Conservation (phyloP, 768 basidiomycete genomes). For the Strobilomyces dryophilus region DNA sequence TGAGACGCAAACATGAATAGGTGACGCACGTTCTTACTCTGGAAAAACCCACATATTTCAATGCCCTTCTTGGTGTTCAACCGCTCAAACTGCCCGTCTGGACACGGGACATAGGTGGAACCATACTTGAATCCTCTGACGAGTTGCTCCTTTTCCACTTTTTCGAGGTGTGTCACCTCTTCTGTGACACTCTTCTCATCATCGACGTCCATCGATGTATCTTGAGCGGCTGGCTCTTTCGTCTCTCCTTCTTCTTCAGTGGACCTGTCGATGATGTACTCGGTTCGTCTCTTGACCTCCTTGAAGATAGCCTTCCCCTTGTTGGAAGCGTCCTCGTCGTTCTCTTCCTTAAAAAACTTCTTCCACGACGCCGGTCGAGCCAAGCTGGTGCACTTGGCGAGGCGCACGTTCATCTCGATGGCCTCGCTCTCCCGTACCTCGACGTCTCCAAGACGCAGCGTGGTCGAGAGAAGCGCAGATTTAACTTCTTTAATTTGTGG, state of each 20-base stretch:
- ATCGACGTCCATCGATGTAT: constrained; percentile 20
- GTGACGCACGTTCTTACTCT: constrained; percentile 51
- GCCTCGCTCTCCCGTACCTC: constrained; percentile 65
- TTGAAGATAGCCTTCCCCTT: constrained; percentile 34
- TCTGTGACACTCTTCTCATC: constrained; percentile 33
- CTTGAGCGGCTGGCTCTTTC: constrained; percentile 16
- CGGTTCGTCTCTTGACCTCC: constrained; percentile 41
- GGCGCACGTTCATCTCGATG: constrained; percentile 67
- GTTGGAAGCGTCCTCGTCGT: constrained; percentile 24
- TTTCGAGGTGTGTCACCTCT: constrained; percentile 39
- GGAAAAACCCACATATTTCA: constrained; percentile 85
- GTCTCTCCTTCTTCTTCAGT: constrained; percentile 32
- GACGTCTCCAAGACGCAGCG: constrained; percentile 75
- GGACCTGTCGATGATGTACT: constrained; percentile 54
- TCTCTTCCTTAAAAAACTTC: constrained; percentile 38
- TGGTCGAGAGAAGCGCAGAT: constrained; percentile 59
- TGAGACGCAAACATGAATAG: neutral
- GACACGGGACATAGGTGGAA: constrained; percentile 80
- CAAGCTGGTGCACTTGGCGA: constrained; percentile 75
- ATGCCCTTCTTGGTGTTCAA: constrained; percentile 80
- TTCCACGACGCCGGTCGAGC: constrained; percentile 74
- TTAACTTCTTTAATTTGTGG: constrained; percentile 68
- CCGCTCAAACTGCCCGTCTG: constrained; percentile 76
- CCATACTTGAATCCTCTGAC: constrained; percentile 87
- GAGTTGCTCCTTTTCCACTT: constrained; percentile 75